Conservation (phyloP, 2,329 filamentous ascomycete species). For the Sclerotinia sclerotiorum region DNA sequence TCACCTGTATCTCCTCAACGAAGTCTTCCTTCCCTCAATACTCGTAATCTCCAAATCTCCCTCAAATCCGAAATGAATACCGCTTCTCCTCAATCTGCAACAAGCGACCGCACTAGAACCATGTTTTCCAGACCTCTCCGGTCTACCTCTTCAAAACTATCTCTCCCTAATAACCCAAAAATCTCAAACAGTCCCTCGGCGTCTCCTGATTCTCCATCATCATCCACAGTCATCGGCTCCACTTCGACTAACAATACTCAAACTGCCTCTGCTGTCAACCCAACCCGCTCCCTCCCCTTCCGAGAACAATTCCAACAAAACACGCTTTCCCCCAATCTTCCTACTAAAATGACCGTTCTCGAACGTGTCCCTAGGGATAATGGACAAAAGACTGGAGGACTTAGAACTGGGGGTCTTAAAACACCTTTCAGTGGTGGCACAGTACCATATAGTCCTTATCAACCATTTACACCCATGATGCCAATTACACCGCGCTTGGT, state of each 20-base stretch:
- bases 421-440: constrained; percentile 62
- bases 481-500: constrained; percentile 76
- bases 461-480: constrained; percentile 73
- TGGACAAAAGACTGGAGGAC: constrained; percentile 48
- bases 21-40: constrained; percentile 12
- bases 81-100: constrained; percentile 30
- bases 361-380: constrained; percentile 56
- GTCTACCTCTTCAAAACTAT: constrained; percentile 17
- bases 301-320: constrained; percentile 60
- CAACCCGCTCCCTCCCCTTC: constrained; percentile 52
- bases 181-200: constrained; percentile 12
- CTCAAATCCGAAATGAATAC: constrained; percentile 31
- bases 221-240: constrained; percentile 13
- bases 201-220: constrained; percentile 12
- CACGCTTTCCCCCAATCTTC: constrained; percentile 32
- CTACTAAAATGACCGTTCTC: constrained; percentile 64
- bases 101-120: background rate
- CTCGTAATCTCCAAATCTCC: constrained; percentile 25
- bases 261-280: constrained; percentile 21
- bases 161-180: constrained; percentile 1
- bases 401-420: constrained; percentile 51
- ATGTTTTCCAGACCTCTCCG: constrained; percentile 21
- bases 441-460: constrained; percentile 74
- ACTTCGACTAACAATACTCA: constrained; percentile 8
- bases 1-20: constrained; percentile 17